These are phyloP conservation scores for Boletus subluridellus DNA, from an alignment of 1,284 basidiomycete species.

Conservation along the genomic window DNA sequence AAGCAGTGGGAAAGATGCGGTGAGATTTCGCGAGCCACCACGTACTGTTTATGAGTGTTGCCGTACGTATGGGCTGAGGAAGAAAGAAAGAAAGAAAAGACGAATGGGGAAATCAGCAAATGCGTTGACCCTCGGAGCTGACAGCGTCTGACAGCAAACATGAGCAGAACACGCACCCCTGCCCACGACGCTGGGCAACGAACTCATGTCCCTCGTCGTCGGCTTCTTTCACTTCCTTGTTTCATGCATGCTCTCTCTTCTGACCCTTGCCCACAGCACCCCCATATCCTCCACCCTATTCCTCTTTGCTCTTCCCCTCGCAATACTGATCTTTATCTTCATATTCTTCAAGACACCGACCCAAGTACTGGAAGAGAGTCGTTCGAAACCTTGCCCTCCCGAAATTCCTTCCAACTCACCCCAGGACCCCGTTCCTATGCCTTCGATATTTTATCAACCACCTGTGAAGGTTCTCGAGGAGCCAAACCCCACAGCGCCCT, in stretches of 20 bases:
- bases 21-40: neutral
- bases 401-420: neutral
- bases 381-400: neutral
- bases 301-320: slow-evolving; percentile 9
- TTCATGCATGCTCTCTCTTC: slow-evolving; percentile 8
- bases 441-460: slow-evolving; percentile 16
- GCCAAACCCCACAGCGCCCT: neutral
- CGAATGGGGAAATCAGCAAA: slow-evolving; percentile 13
- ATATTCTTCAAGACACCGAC: neutral
- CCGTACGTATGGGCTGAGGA: neutral
- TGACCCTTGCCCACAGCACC: slow-evolving; percentile 8
- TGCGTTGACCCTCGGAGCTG: neutral
- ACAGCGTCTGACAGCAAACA: slow-evolving; percentile 18
- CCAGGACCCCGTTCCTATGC: slow-evolving; percentile 15
- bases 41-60: neutral
- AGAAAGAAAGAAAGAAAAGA: neutral
- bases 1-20: neutral
- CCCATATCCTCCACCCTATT: neutral
- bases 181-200: slow-evolving; percentile 6
- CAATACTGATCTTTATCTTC: slow-evolving; percentile 5
- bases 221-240: neutral
- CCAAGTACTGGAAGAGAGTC: neutral
- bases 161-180: slow-evolving; percentile 30
- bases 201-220: slow-evolving; percentile 5
- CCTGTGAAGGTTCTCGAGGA: slow-evolving; percentile 7